phyloP scores from a whole-genome alignment of 805 yeast genomes.

The Lipomyces orientalis region DNA sequence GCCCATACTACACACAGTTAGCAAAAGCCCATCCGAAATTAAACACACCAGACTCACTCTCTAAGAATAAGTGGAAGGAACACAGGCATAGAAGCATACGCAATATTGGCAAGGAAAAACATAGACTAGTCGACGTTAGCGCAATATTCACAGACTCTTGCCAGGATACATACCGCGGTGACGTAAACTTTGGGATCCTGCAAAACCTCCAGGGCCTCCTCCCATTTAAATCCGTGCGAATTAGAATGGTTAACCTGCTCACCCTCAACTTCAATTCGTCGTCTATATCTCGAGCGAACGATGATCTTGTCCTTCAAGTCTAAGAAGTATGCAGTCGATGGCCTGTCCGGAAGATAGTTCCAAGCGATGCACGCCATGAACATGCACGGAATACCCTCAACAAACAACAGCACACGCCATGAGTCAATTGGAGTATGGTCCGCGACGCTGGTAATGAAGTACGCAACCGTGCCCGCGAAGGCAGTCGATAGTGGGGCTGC shows the following conservation, averaged over 20 bases:
- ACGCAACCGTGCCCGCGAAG: conserved; percentile 51
- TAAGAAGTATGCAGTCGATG: conserved; percentile 55
- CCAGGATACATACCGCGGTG: conserved; percentile 27
- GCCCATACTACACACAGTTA: conserved; percentile 46
- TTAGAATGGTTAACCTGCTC: conserved; percentile 30
- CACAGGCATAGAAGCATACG: conserved; percentile 36
- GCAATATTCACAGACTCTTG: not conserved
- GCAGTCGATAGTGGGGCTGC: conserved; percentile 51
- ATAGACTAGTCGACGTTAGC: conserved; percentile 16
- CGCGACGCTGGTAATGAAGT: conserved; percentile 30
- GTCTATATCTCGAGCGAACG: conserved; percentile 34
- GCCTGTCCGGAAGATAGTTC: conserved; percentile 46
- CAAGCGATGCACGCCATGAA: conserved; percentile 48
- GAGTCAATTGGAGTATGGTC: conserved; percentile 41
- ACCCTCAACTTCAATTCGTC: conserved; percentile 34
- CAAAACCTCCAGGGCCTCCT: conserved; percentile 34
- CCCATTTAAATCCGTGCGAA: conserved; percentile 33
- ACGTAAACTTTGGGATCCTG: conserved; percentile 38
- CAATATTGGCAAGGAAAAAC: conserved; percentile 37
- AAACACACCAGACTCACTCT: conserved; percentile 25
- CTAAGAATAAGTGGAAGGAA: conserved; percentile 58
- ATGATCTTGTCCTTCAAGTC: conserved; percentile 34
- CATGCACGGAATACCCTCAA: conserved; percentile 52
- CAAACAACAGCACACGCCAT: conserved; percentile 55
- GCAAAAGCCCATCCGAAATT: not conserved